Conservation (phyloP, 805 yeast species). For the Nakazawaea pomicola region DNA sequence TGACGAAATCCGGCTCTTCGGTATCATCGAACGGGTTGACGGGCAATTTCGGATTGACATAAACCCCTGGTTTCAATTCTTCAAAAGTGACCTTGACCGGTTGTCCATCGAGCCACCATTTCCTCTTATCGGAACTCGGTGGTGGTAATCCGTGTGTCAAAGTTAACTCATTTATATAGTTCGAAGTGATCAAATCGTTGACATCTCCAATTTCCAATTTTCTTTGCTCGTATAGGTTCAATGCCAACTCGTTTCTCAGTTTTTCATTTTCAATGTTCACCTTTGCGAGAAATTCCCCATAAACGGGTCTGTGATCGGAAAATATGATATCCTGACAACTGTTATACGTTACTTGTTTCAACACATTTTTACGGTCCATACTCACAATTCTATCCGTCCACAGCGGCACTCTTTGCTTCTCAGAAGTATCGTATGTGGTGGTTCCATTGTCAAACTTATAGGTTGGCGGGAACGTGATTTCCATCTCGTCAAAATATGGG, state of each 20-base stretch:
- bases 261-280: conserved; percentile 63
- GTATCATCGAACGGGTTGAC: conserved; percentile 67
- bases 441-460: conserved; percentile 90
- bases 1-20: conserved; percentile 48
- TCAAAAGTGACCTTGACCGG: conserved; percentile 62
- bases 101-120: conserved; percentile 92
- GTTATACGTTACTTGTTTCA: conserved; percentile 58
- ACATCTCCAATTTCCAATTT: conserved; percentile 39
- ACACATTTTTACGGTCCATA: conserved; percentile 43
- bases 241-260: conserved; percentile 42
- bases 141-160: conserved; percentile 60
- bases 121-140: conserved; percentile 74
- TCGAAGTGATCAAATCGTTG: conserved; percentile 26
- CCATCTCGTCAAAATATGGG: conserved; percentile 70
- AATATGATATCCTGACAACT: conserved; percentile 52
- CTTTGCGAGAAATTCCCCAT: conserved; percentile 59
- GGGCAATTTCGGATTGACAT: conserved; percentile 66
- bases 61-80: conserved; percentile 38
- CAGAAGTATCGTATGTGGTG: conserved; percentile 76
- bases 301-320: conserved; percentile 91
- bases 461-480: conserved; percentile 79
- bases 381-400: conserved; percentile 92
- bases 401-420: conserved; percentile 88
- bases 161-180: conserved; percentile 21
- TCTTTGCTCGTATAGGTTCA: conserved; percentile 48